Conservation (phyloP, 768 basidiomycete species). For the Boletus reticulatus region DNA sequence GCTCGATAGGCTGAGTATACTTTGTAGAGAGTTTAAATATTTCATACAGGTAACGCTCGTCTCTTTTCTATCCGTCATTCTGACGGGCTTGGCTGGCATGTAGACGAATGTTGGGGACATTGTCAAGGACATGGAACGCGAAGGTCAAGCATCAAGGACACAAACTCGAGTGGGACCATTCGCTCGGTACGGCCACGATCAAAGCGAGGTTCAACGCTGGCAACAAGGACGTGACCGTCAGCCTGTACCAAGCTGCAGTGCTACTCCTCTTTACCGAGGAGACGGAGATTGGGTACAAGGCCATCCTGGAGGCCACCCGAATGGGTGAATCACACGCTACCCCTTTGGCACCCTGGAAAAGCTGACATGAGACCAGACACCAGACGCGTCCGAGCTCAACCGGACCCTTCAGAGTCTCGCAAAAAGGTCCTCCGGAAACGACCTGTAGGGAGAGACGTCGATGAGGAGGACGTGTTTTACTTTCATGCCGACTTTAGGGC, state of each 20-base stretch:
- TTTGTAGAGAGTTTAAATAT: constrained; percentile 60
- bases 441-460: constrained; percentile 75
- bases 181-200: constrained; percentile 79
- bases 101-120: constrained; percentile 61
- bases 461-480: constrained; percentile 70
- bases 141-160: constrained; percentile 71
- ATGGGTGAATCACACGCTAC: constrained; percentile 55
- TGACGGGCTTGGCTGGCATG: not conserved
- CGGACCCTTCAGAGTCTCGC: constrained; percentile 87
- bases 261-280: constrained; percentile 82
- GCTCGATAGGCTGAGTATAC: constrained; percentile 49
- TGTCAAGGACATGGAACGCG: constrained; percentile 57
- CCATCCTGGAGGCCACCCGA: constrained; percentile 64
- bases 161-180: constrained; percentile 82
- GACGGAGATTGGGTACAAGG: constrained; percentile 55
- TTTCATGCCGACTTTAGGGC: constrained; percentile 82
- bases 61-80: not conserved
- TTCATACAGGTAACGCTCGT: constrained; percentile 49
- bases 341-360: not conserved
- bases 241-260: constrained; percentile 87
- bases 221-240: constrained; percentile 85
- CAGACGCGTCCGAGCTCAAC: constrained; percentile 72
- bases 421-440: constrained; percentile 84
- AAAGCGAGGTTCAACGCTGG: constrained; percentile 64
- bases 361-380: not conserved